Evolutionary conservation across 2,329 filamentous ascomycete species (phyloP), one percentile per base, ranked within the genome.

Genomic region (Penicillium frequentans): DNA sequence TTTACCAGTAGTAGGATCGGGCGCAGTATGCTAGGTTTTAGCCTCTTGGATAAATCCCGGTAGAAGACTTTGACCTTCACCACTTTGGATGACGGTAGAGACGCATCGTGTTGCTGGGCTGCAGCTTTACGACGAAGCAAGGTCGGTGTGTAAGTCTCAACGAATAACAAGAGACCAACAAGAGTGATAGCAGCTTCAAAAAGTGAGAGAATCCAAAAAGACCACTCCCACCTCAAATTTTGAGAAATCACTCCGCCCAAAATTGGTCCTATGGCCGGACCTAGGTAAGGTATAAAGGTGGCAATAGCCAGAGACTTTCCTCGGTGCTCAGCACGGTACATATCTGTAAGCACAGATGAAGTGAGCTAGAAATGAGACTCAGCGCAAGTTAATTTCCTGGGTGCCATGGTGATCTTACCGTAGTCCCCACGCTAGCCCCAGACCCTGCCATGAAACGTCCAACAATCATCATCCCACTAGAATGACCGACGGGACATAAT

Each of bases 161-260:
- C 77, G 2, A 85, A 75, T 56, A 85, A 80, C 64, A 85, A 80
- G 45, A 88, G 68, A 5, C 86, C 86, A 3, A 80, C 71, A 11
- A 79, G 60, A 66, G 88, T 85, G 47, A 90, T 81, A 14, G 82
- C 57, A 3, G 78, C 86, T 52, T 83, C 83, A 37, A 77, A 77
- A 54, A 89, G 85, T 1, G 84, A 83, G 0, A 84, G 87, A 0
- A 82, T 78, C 73, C 81, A 89, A 73, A 90, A 90, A 5, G 84
- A 82, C 88, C 88, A 90, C 37, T 86, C 80, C 88, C 88, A 90
- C 0, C 81, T 84, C 7, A 80, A 82, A 77, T 81, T 47, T 64
- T 86, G 71, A 0, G 84, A 78, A 26, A 89, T 83, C 64, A 84
- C 88, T 0, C 83, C 86, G 10, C 85, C 86, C 0, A 80, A 79